Base-by-base conservation (phyloP, 805 yeast species). In the Yarrowia porcina region DNA sequence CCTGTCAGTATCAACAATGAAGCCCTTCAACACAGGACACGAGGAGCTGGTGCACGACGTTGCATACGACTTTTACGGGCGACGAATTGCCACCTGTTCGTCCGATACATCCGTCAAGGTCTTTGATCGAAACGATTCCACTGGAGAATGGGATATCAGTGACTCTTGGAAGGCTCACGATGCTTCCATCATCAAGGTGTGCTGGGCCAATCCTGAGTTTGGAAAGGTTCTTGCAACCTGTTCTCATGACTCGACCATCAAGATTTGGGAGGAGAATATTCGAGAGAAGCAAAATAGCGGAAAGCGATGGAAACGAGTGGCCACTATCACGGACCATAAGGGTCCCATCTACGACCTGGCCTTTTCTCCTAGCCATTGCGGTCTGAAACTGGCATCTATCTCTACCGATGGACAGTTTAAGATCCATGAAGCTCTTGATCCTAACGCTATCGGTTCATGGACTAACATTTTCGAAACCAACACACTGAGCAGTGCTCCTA, bases 141-240 rank as follows among this genome's bases (percentile, higher is more conserved):
- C 64, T n/a, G 64, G 56, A 33, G 64, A 83, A 82, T 94, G 98
- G 98, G 82, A 83, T 18, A 75, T 89, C 63, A 86, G 87, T 69
- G 97, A 93, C 74, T 85, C 89, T 52, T 94, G 97, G 96, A 89
- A 88, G 67, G 98, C 98, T 0, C 99, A 94, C 72, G 97, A 94
- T 69, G 85, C 96, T 8, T 83, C 91, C 64, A 83, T 94, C 25
- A 88, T 90, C 20, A 83, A 87, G 67, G 79, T 94, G 10, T 84
- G 85, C 50, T 94, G 97, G 96, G 97, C 98, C 0, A 88, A 90
- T 57, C 99, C 99, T 1, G 96, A 93, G 73, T 91, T 85, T 74
- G 96, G 97, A 9, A 89, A 89, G 70, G 77, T 94, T 3, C 74
- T 94, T 23, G 96, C 96, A 1, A 84, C 94, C 25, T 91, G 92